Conservation (phyloP, 768 basidiomycete species). For the Rickenella mellea region DNA sequence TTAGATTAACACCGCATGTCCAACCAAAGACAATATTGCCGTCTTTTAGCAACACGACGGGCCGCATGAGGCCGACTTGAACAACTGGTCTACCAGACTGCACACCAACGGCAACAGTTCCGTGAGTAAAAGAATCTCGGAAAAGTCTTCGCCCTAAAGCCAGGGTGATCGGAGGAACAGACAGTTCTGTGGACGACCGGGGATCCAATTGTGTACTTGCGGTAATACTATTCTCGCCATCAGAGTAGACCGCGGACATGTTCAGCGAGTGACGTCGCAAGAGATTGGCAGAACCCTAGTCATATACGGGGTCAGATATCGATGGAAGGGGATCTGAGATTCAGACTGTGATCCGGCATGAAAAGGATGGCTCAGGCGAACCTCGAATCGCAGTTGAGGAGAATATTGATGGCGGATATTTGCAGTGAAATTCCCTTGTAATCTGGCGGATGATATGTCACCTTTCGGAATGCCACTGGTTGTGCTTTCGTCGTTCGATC, state of each 20-base stretch:
- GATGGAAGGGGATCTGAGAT: neutral
- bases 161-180: slow-evolving; percentile 32
- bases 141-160: slow-evolving; percentile 44
- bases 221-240: slow-evolving; percentile 34
- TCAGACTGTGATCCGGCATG: neutral
- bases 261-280: slow-evolving; percentile 30
- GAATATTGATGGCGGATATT: slow-evolving; percentile 74
- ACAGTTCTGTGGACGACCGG: slow-evolving; percentile 18
- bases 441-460: neutral
- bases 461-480: slow-evolving; percentile 11
- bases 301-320: neutral
- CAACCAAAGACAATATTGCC: slow-evolving; percentile 20
- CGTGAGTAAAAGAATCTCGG: slow-evolving; percentile 35
- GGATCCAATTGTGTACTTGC: slow-evolving; percentile 27
- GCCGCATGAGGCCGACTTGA: neutral
- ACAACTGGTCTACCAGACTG: neutral
- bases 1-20: slow-evolving; percentile 39
- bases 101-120: slow-evolving; percentile 26
- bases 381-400: slow-evolving; percentile 40
- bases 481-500: neutral
- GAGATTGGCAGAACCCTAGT: slow-evolving; percentile 31
- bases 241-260: slow-evolving; percentile 38
- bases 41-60: neutral
- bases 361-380: slow-evolving; percentile 6
- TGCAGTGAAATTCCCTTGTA: slow-evolving; percentile 42